phyloP scores from a whole-genome alignment of 2,329 filamentous ascomycete species.

The Colletotrichum sp. region DNA sequence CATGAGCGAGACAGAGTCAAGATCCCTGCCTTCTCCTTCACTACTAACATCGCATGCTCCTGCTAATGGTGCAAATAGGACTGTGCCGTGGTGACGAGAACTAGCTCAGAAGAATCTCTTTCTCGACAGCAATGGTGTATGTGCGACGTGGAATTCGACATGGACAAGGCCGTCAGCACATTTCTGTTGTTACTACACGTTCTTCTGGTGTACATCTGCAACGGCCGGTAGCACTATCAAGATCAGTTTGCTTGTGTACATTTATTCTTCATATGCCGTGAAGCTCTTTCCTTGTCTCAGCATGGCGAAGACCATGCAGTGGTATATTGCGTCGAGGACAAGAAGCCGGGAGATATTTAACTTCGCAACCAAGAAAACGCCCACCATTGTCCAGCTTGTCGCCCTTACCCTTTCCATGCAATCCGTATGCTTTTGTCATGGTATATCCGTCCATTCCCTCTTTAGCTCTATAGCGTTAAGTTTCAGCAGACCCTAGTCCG shows the following conservation, averaged over 20 bases:
- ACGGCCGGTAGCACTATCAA: background rate
- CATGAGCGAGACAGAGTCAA: background rate
- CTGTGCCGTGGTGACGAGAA: background rate
- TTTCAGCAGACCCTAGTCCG: background rate
- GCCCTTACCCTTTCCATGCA: constrained; percentile 7
- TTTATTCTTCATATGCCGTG: background rate
- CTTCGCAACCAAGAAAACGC: background rate
- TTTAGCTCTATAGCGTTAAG: constrained; percentile 1
- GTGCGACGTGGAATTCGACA: background rate
- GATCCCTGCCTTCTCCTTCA: background rate
- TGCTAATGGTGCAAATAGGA: background rate
- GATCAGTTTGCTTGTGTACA: background rate
- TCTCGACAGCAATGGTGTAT: background rate
- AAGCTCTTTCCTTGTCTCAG: background rate
- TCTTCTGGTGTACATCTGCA: background rate
- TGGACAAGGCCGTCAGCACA: background rate
- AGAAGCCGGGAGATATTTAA: background rate
- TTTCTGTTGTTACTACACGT: background rate
- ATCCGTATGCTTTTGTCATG: constrained; percentile 17
- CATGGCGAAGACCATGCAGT: background rate
- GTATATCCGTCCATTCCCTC: background rate
- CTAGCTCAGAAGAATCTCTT: background rate
- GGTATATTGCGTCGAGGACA: background rate
- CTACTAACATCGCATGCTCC: background rate
- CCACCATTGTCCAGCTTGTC: background rate